Conservation (phyloP, 176 grass and related monocot genomes). For the Musa schizocarpa region DNA sequence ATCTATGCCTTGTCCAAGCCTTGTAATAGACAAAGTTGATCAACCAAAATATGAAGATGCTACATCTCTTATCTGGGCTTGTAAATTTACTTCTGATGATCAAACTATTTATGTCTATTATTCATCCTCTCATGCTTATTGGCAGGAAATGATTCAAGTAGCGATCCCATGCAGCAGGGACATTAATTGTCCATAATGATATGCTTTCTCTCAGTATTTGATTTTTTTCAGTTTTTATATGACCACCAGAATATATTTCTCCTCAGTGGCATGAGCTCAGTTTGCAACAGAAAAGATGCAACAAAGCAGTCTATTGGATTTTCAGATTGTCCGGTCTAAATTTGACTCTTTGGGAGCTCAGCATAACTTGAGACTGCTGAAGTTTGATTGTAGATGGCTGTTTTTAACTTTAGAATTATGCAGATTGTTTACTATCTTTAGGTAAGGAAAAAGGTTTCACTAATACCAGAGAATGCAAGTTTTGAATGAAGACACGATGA, state of each 20-base stretch:
- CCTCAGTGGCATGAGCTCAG: background rate
- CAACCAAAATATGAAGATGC: background rate
- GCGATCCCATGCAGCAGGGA: background rate
- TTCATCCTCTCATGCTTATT: background rate
- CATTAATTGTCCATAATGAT: background rate
- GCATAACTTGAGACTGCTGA: too few relatives aligned
- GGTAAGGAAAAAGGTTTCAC: too few relatives aligned
- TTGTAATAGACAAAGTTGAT: background rate
- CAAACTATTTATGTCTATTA: background rate
- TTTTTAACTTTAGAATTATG: too few relatives aligned
- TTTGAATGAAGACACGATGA: too few relatives aligned
- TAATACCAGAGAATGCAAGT: too few relatives aligned
- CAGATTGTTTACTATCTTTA: too few relatives aligned
- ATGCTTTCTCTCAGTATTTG: background rate
- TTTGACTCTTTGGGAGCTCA: too few relatives aligned
- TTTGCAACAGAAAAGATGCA: background rate
- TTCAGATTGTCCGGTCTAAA: too few relatives aligned
- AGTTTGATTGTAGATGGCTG: too few relatives aligned
- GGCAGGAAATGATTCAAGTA: too few relatives aligned
- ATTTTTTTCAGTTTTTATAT: too few relatives aligned
- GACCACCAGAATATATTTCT: background rate
- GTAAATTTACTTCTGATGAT: background rate
- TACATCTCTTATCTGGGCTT: background rate
- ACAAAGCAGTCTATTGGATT: background rate
- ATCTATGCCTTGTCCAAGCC: background rate